Base-by-base conservation (phyloP, 805 yeast species). In the Alloascoidea hylecoeti region DNA sequence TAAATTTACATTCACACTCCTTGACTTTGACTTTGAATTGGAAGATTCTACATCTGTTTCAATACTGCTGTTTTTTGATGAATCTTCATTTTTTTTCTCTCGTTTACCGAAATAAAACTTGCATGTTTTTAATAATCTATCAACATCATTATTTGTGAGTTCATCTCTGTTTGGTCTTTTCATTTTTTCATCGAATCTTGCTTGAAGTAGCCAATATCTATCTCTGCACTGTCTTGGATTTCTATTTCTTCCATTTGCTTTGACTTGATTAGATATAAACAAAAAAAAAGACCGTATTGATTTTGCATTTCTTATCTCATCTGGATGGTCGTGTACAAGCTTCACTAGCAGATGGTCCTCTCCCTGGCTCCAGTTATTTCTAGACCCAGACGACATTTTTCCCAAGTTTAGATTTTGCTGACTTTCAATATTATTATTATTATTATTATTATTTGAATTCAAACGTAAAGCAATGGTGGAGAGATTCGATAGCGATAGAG, bases 91-190 rank as follows among this genome's bases (percentile, higher is more conserved):
- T 23, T 23, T 23, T 23, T 23, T 9, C 30, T 23, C 30, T 9
- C 30, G 30, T 23, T 23, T 9, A 9, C n/a, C 32, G 46, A 35
- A 12, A 6, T 18, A 15, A n/a, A n/a, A 17, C 38, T 18, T 14
- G 16, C 30, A 23, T n/a, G 9, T 23, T 23, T 23, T n/a, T n/a
- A 23, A 23, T n/a, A 23, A n/a, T n/a, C 30, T 23, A n/a, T 23
- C 30, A n/a, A 23, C 13, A 9, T 23, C 30, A n/a, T 23, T 23
- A 23, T 23, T n/a, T 9, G 30, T 23, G 30, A 23, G 30, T n/a
- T 23, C 30, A n/a, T 23, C 30, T 23, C 30, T 23, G 30, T 23
- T 23, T 9, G 13, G 9, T 23, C 30, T 23, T n/a, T 23, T 23
- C n/a, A 23, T 9, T n/a, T 23, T 23, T 23, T 23, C 30, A n/a